Percentiles rank a stretch among this genome's conserved stretches.
These are phyloP conservation scores for Aspergillus sp. DNA, from an alignment of 2,329 filamentous ascomycete genomes.

Conservation along the genomic window DNA sequence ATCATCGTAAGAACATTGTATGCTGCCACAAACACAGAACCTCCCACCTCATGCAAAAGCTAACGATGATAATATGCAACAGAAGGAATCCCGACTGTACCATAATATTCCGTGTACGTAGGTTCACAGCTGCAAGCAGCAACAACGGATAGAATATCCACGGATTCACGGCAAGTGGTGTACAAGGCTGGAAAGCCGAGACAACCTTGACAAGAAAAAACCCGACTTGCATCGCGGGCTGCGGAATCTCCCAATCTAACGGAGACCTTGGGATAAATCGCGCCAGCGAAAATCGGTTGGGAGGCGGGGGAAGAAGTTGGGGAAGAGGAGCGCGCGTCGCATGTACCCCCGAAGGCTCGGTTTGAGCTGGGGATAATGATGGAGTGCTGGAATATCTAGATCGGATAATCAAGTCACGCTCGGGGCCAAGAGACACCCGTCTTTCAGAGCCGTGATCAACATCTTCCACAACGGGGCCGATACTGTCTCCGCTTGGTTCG, in stretches of 20 bases:
- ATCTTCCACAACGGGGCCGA: slow-evolving; percentile 15
- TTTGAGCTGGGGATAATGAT: slow-evolving; percentile 20
- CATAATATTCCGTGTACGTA: slow-evolving; percentile 35
- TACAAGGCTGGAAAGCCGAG: slow-evolving; percentile 65
- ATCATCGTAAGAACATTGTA: not conserved
- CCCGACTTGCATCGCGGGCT: slow-evolving; percentile 50
- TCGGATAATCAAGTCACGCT: slow-evolving; percentile 32
- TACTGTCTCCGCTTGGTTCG: slow-evolving; percentile 20
- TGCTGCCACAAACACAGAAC: slow-evolving; percentile 13
- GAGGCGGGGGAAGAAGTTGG: slow-evolving; percentile 44
- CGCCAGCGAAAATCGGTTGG: slow-evolving; percentile 22
- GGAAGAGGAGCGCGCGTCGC: slow-evolving; percentile 21
- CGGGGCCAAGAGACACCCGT: slow-evolving; percentile 22
- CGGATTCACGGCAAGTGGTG: slow-evolving; percentile 65
- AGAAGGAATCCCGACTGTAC: slow-evolving; percentile 42
- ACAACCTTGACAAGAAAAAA: slow-evolving; percentile 69
- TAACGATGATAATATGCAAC: slow-evolving; percentile 48
- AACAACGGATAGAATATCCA: slow-evolving; percentile 67
- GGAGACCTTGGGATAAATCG: slow-evolving; percentile 16
- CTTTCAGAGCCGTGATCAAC: slow-evolving; percentile 9
- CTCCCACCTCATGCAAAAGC: slow-evolving; percentile 35
- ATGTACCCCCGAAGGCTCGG: slow-evolving; percentile 13
- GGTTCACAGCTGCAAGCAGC: slow-evolving; percentile 65
- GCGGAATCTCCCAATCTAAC: slow-evolving; percentile 30
- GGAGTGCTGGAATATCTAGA: slow-evolving; percentile 26